Conservation (phyloP, 2,329 filamentous ascomycete genomes). For the Podosphaera leucotricha region DNA sequence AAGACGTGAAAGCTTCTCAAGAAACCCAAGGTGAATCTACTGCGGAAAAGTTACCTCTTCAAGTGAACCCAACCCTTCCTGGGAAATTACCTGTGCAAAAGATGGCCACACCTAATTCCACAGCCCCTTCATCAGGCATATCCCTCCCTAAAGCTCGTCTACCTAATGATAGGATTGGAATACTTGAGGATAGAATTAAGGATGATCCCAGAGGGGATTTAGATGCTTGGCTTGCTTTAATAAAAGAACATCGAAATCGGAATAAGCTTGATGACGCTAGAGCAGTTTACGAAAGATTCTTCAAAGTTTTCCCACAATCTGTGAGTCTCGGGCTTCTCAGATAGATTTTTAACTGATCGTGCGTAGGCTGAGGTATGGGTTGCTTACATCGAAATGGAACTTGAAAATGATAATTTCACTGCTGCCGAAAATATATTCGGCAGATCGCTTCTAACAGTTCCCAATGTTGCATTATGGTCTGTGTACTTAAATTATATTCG, state of each 20-base stretch:
- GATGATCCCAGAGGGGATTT: slow-evolving; percentile 84
- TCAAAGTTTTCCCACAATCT: slow-evolving; percentile 69
- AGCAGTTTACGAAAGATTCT: slow-evolving; percentile 61
- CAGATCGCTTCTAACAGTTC: slow-evolving; percentile 51
- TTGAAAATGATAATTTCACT: slow-evolving; percentile 60
- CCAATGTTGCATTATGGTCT: slow-evolving; percentile 73
- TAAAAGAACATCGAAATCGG: slow-evolving; percentile 61
- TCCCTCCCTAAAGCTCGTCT: slow-evolving; percentile 16
- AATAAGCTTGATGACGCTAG: slow-evolving; percentile 65
- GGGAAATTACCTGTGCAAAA: slow-evolving; percentile 3
- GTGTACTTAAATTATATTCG: slow-evolving; percentile 91
- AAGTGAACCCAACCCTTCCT: slow-evolving; percentile 10
- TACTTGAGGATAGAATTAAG: slow-evolving; percentile 68
- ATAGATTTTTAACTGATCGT: slow-evolving; percentile 15
- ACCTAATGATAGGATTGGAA: slow-evolving; percentile 16
- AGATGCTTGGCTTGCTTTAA: slow-evolving; percentile 74
- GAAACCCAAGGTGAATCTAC: slow-evolving; percentile 14
- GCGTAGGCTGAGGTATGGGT: slow-evolving; percentile 74
- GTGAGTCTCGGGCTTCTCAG: slow-evolving; percentile 32
- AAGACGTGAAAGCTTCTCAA: slow-evolving; percentile 8
- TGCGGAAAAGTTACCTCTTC: slow-evolving; percentile 7
- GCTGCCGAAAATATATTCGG: slow-evolving; percentile 67
- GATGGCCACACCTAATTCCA: slow-evolving; percentile 9
- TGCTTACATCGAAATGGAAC: slow-evolving; percentile 70
- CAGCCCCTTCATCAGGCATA: slow-evolving; percentile 8